Evolutionary conservation across 2,329 filamentous ascomycete species (phyloP), one percentile per base, ranked within the genome.

Genomic region (Pseudogymnoascus sp.): DNA sequence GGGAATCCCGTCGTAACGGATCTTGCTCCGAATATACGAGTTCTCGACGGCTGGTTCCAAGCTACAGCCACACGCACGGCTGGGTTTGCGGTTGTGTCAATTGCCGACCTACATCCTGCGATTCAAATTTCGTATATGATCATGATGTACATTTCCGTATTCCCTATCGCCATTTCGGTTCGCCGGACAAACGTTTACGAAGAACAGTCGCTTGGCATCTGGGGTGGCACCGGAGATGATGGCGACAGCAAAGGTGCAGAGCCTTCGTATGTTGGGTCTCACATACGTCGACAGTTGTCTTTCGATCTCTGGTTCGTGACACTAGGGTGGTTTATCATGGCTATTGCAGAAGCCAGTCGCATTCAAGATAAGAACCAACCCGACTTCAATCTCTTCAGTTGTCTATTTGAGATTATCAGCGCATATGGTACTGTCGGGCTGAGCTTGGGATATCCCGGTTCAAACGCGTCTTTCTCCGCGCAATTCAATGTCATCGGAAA

Each of bases 91-190:
- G 89, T 89, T 31, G 84, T 97, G 67, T 91, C 88, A 71, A 77
- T 97, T 39, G 78, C 88, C 1, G 76, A 82, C 0, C 78, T 99
- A 1, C 92, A 97, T 67, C 92, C 94, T 1, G 94, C 89, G 2
- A 90, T 97, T 62, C 92, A 96, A 69, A 91, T 95, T 11, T 90
- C 92, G 24, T 97, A 97, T 76, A 79, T 97, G 74, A 87, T 97
- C 74, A 97, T 97, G 94, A 97, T 97, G 94, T 97, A 97, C 74
- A 96, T 97, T 64, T 96, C 92, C 62, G 90, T 97, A 63, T 96
- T 96, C 68, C 93, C 93, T 4, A 96, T 97, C 68, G 93, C 94
- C 71, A 97, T 97, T 69, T 94, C 90, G 5, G 89, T 97, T 68
- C 91, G 93, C 60, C 82, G 90, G 66, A 97, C 93, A 63, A 97